Evolutionary conservation across 2,329 filamentous ascomycete genomes (phyloP), one percentile per base, ranked within the genome.

Genomic region (Rutstroemia sp.): DNA sequence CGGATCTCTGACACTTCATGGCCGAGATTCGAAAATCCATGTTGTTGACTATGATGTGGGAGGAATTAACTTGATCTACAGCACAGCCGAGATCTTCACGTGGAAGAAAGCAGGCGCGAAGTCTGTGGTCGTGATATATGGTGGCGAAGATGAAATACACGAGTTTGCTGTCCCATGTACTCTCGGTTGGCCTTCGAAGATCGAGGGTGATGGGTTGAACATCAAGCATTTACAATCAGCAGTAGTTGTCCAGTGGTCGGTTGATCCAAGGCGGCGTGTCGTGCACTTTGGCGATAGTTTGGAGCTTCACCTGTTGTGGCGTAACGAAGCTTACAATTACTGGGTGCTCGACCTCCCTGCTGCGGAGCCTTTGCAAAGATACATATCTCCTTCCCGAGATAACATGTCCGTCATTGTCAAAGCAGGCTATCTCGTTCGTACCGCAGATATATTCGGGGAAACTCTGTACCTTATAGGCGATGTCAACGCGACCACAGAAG

Each of bases 1-100:
- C 14, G 78, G 77, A 1, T 75, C 70, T 1, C 72, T 89, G 9
- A 79, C 76, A 0, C 69, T 89, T 5, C 77, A 77, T 41, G 80
- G 85, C 0, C 74, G 85, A 21, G 86, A 89, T 65, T 86, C 84
- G 0, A 88, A 81, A 70, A 77, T 87, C 42, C 81, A 86, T 64
- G 79, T 88, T 4, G 82, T 79, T 0, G 83, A 89, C 61, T 89
- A 88, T 58, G 74, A 79, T 14, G 70, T 88, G 47, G 83, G 81
- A 0, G 76, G 78, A 14, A 70, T 74, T 5, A 79, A 74, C 1
- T 65, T 90, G 16, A 67, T 87, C 1, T 90, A 88, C 69, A 87
- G 82, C 0, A 85, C 86, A 2, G 83, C 83, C 0, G 86, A 90
- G 64, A 79, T 89, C 23, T 82, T 85, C 59, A 87, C 84, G 0